A percentile compares a stretch with the other conserved stretches of the same genome.
These are phyloP conservation scores for Euptelea pleiosperma DNA, from an alignment of 164 flowering plant genomes.

Conservation along the genomic window DNA sequence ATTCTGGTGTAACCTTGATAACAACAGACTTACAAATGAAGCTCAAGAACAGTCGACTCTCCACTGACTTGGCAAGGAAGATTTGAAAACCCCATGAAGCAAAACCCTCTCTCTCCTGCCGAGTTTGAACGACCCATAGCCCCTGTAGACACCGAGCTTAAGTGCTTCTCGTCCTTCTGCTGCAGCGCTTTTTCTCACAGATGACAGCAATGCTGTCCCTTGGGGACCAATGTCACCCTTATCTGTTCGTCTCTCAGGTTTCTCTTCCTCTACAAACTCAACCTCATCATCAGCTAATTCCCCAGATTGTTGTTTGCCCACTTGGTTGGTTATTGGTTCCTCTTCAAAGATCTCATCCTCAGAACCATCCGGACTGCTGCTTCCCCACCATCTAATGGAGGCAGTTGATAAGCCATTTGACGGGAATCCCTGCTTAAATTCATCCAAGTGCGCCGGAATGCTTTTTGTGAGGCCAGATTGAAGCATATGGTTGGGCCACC, in stretches of 20 bases:
- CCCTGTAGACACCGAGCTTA: slow-evolving; percentile 37
- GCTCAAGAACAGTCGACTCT: slow-evolving; percentile 10
- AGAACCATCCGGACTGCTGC: slow-evolving; percentile 17
- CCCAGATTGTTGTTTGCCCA: slow-evolving; percentile 17
- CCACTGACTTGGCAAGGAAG: slow-evolving; percentile 40
- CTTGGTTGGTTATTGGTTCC: slow-evolving; percentile 19
- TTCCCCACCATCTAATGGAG: slow-evolving; percentile 69
- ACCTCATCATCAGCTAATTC: slow-evolving; percentile 7
- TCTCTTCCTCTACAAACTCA: slow-evolving; percentile 3
- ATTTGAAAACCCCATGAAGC: slow-evolving; percentile 39
- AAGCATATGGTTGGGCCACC: slow-evolving; percentile 17
- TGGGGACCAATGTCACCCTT: slow-evolving; percentile 12
- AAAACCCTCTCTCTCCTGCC: slow-evolving; percentile 31
- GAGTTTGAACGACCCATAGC: slow-evolving; percentile 27
- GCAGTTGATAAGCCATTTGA: slow-evolving; percentile 50
- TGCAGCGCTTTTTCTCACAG: slow-evolving; percentile 44
- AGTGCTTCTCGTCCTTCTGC: slow-evolving; percentile 55
- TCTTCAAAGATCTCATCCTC: slow-evolving; percentile 13
- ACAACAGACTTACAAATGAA: too few species aligned
- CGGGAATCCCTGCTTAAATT: slow-evolving; percentile 73
- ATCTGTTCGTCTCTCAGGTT: slow-evolving; percentile 12
- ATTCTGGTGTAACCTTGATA: too few species aligned
- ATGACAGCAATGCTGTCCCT: slow-evolving; percentile 34
- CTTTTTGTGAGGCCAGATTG: slow-evolving; percentile 26
- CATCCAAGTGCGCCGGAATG: slow-evolving; percentile 37